A percentile compares a stretch with the other conserved stretches of the same genome.
Conservation (phyloP, 345 rosid species). For the Rhizophora mangle region DNA sequence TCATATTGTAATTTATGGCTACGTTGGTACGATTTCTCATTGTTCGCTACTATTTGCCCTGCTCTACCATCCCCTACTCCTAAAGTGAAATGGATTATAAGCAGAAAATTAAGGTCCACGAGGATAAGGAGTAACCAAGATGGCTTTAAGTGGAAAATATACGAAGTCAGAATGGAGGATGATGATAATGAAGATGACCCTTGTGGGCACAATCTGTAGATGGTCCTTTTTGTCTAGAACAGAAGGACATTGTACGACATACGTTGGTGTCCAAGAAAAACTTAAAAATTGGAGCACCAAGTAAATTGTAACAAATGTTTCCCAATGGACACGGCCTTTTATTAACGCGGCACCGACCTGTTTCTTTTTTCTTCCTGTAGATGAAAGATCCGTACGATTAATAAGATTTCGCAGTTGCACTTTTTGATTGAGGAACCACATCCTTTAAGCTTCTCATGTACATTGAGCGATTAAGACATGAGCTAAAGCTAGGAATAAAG, state of each 20-base stretch:
- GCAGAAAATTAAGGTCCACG: too few relatives aligned
- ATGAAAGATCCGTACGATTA: constrained; percentile 30
- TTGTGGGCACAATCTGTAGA: not conserved
- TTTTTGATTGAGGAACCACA: not conserved
- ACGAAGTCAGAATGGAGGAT: too few relatives aligned
- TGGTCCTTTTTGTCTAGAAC: not conserved
- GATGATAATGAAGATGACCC: too few relatives aligned
- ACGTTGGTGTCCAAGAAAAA: not conserved
- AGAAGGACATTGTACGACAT: not conserved
- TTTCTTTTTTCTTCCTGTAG: constrained; percentile 12
- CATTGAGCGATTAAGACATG: too few relatives aligned
- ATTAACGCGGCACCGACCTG: constrained; percentile 25
- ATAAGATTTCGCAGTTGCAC: not conserved
- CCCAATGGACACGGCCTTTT: constrained; percentile 13
- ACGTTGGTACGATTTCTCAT: constrained; percentile 42
- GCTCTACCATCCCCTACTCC: not conserved
- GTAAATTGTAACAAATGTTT: constrained; percentile 9
- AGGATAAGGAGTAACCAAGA: too few relatives aligned
- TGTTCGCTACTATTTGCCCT: constrained; percentile 39
- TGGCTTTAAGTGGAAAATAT: too few relatives aligned
- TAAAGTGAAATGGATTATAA: not conserved
- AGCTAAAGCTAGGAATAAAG: too few relatives aligned
- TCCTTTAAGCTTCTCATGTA: too few relatives aligned
- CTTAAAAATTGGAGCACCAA: constrained; percentile 9
- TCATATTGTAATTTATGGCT: constrained; percentile 30